Conservation (phyloP, 2,329 filamentous ascomycete species). For the Proliferodiscus dingleyae region DNA sequence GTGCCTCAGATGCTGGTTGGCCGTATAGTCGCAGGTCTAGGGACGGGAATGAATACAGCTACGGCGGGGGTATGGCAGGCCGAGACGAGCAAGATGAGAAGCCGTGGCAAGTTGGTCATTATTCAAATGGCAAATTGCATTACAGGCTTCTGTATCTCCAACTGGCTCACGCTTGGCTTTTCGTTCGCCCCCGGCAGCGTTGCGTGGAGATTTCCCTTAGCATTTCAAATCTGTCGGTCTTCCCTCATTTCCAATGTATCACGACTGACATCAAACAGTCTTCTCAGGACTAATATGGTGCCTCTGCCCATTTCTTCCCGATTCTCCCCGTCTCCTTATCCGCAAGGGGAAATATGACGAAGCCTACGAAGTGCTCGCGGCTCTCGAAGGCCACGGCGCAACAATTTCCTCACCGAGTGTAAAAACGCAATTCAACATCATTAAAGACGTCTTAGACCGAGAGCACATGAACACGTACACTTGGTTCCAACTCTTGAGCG, state of each 20-base stretch:
- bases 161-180: conserved; percentile 33
- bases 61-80: conserved; percentile 63
- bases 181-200: conserved; percentile 27
- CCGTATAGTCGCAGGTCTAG: conserved; percentile 32
- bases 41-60: conserved; percentile 43
- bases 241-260: conserved; percentile 9
- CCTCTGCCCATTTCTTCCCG: conserved; percentile 48
- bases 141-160: conserved; percentile 49
- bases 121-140: conserved; percentile 46
- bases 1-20: conserved; percentile 39
- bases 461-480: conserved; percentile 35
- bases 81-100: conserved; percentile 20
- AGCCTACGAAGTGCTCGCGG: conserved; percentile 48
- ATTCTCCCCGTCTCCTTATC: conserved; percentile 69
- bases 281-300: conserved; percentile 33
- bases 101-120: conserved; percentile 23
- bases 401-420: conserved; percentile 33
- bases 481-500: conserved; percentile 39
- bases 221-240: conserved; percentile 33
- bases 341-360: conserved; percentile 57
- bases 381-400: conserved; percentile 37
- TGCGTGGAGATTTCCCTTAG: conserved; percentile 31
- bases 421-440: conserved; percentile 35
- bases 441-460: conserved; percentile 39
- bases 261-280: conserved; percentile 14